Evolutionary conservation across 2,329 filamentous ascomycete genomes (phyloP).

Genomic region (Cladosporium cucumerinum): DNA sequence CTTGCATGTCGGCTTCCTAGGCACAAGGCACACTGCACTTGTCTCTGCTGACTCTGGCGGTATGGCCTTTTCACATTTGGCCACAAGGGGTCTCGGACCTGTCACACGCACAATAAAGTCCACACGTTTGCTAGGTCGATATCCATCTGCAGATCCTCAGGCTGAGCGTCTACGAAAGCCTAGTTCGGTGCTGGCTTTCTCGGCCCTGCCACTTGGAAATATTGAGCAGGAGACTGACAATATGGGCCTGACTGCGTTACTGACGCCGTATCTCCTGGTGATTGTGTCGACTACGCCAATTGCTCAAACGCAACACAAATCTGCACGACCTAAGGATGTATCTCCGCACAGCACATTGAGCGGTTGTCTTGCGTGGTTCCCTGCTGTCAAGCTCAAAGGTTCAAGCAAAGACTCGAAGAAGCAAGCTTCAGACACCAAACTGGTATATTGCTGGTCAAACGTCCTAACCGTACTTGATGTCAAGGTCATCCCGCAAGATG

Average conservation of each 20-base stretch:
- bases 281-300: conserved; percentile 96
- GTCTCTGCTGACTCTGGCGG: conserved; percentile 92
- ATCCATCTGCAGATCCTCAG: conserved; percentile 67
- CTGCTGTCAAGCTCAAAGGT: conserved; percentile 85
- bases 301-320: conserved; percentile 94
- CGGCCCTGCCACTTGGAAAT: conserved; percentile 88
- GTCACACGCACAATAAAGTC: conserved; percentile 84
- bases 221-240: conserved; percentile 82
- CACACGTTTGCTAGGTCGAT: conserved; percentile 84
- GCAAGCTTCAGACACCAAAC: conserved; percentile 70
- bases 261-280: conserved; percentile 92
- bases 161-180: conserved; percentile 73
- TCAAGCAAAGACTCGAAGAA: conserved; percentile 56
- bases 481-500: conserved; percentile 60
- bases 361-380: conserved; percentile 95
- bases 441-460: conserved; percentile 98
- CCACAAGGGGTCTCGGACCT: conserved; percentile 82
- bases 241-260: conserved; percentile 87
- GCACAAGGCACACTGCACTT: conserved; percentile 86
- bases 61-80: conserved; percentile 98
- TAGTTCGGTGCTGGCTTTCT: conserved; percentile 90
- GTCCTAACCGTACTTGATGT: conserved; percentile 91
- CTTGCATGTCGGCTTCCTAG: conserved; percentile 90
- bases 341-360: conserved; percentile 87
- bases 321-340: conserved; percentile 84